phyloP scores from a whole-genome alignment of 495 filamentous ascomycete species.

The Daldinia childiae region DNA sequence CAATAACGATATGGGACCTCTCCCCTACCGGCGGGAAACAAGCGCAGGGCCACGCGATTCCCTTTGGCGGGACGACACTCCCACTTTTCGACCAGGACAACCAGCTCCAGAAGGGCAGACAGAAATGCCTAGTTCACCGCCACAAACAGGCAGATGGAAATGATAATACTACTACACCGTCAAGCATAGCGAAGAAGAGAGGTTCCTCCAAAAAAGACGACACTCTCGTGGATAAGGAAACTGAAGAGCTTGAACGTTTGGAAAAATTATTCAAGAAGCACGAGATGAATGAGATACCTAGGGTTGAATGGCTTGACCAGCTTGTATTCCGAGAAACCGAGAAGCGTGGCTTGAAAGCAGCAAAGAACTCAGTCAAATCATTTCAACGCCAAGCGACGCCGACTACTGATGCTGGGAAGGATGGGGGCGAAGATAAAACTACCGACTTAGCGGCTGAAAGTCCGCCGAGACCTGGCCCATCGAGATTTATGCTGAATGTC shows the following conservation, averaged over 20 bases:
- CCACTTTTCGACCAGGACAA: constrained; percentile 90
- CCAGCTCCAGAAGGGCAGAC: constrained; percentile 85
- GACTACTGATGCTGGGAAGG: constrained; percentile 46
- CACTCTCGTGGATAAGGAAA: constrained; percentile 64
- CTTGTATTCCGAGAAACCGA: constrained; percentile 89
- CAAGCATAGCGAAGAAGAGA: constrained; percentile 59
- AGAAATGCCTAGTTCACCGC: constrained; percentile 87
- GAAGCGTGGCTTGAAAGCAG: constrained; percentile 71
- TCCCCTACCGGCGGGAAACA: constrained; percentile 76
- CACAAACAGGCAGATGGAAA: constrained; percentile 87
- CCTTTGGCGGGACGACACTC: constrained; percentile 94
- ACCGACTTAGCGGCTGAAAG: constrained; percentile 52
- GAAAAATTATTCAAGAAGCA: constrained; percentile 95
- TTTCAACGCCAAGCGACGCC: constrained; percentile 47
- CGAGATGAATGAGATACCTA: constrained; percentile 93
- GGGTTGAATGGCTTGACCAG: constrained; percentile 94
- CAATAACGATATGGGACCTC: constrained; percentile 95
- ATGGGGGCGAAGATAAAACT: constrained; percentile 46
- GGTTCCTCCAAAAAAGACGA: constrained; percentile 55
- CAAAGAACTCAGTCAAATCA: constrained; percentile 50
- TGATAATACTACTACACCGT: constrained; percentile 80
- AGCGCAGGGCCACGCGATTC: constrained; percentile 76
- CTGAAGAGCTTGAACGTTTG: constrained; percentile 80
- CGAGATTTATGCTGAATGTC: constrained; percentile 77
- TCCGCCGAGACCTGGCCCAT: constrained; percentile 60